Evolutionary conservation across 148 eudicot genomes (phyloP).

Genomic region (Oxyria digyna): DNA sequence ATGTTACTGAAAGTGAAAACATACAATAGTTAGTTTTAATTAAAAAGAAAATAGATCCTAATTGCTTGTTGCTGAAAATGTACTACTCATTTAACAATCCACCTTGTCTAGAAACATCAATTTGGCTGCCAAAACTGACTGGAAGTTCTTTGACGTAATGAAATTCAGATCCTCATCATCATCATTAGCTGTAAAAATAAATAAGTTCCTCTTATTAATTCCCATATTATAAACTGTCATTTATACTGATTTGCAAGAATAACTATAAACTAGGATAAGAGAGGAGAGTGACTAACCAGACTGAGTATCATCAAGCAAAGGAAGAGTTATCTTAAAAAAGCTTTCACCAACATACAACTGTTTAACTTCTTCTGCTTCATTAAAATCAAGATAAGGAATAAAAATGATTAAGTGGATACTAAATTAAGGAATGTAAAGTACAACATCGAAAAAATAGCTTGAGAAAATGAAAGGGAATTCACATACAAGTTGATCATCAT

Average conservation of each 20-base stretch:
- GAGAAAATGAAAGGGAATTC: slow-evolving; percentile 1
- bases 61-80: background rate
- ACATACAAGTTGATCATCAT: slow-evolving; percentile 70
- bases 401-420: background rate
- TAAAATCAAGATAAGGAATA: background rate
- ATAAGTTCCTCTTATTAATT: slow-evolving; percentile 4
- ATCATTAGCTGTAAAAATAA: slow-evolving; percentile 25
- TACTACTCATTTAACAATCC: background rate
- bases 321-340: slow-evolving; percentile 38
- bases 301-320: slow-evolving; percentile 38
- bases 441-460: background rate
- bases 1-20: too few species aligned
- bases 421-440: background rate
- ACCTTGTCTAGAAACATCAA: background rate
- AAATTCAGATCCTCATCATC: slow-evolving; percentile 24
- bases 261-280: background rate
- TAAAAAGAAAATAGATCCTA: background rate
- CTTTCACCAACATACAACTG: slow-evolving; percentile 32
- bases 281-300: slow-evolving; percentile 34
- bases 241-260: background rate
- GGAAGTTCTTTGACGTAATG: slow-evolving; percentile 33
- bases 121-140: slow-evolving; percentile 26
- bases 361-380: slow-evolving; percentile 44
- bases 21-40: background rate
- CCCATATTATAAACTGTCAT: background rate